Evolutionary conservation across 441 rosid species (phyloP), one percentile per base, ranked within the genome.

Genomic region (Raphanus hybrid): DNA sequence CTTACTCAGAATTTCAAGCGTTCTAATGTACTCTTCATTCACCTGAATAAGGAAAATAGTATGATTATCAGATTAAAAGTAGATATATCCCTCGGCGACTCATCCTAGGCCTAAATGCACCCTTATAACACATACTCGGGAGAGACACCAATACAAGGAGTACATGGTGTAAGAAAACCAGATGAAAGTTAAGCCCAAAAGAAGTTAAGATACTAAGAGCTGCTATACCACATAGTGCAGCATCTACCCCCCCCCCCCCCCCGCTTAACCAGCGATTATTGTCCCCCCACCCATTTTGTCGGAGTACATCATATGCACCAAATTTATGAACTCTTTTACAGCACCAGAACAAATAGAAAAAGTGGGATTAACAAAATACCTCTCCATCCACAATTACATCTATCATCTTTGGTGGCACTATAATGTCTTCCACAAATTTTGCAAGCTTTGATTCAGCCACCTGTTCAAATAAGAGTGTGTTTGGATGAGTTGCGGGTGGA

Each of bases 381-480:
- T 96, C 99, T 83, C 97, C 99, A 73, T 96, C 99, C 74, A 96
- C 95, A 80, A 96, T 87, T 67, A 96, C 84, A 84, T 96, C 98
- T 8, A 96, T 88, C 99, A 96, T 96, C 85, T 94, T 91, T 37
- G 98, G 98, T 74, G 98, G 98, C 55, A 94, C 89, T 70, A 96
- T 91, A 74, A 96, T 94, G 84, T 96, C 99, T 87, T 94, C 98
- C 41, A 96, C 98, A 89, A 96, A 96, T 82, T 84, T 96, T 18
- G 97, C 97, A 71, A 96, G 85, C 85, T 91, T 92, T 75, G 98
- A 91, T 84, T 96, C 99, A 74, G 99, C 98, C 70, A 89, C 98
- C 99, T 94, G 85, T 78, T 79, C 16, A 66, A 61, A 74, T 65
- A 71, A 74, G 26, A 26, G 64, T 67, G 20, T 67, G 48, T 20